Base-by-base conservation (phyloP, 768 basidiomycete species). In the Cystobasidium onofrii region DNA sequence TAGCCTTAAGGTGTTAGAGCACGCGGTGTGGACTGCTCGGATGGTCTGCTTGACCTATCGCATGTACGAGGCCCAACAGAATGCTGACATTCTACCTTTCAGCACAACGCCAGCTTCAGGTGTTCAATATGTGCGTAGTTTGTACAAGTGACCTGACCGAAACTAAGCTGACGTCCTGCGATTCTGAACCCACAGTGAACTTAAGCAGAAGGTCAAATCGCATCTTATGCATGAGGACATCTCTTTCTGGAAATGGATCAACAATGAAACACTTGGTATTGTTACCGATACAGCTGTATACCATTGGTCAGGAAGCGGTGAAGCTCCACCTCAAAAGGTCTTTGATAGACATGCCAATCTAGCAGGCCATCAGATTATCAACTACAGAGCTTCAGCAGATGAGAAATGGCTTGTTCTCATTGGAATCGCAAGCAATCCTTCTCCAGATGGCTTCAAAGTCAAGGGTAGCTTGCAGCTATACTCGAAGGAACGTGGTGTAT, bases 401-500 rank as follows among this genome's bases (percentile, higher is more conserved):
- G 95, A 95, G 80, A 93, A 96, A 80, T 99, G 96, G 96, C 86
- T 96, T 57, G 94, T 98, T 36, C 86, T 99, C 70, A 86, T 98
- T 76, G 96, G 96, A 62, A 99, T 98, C 77, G 88, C 92, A 0
- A 90, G 90, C 54, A 94, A 94, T 82, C 84, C 90, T 1, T 89
- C 89, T 62, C 93, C 94, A 9, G 90, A 88, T 31, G 92, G 91
- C 0, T 99, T 99, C 88, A 96, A 95, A 84, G 91, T 98, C 82
- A 98, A 98, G 84, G 96, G 96, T 33, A 86, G 91, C 7, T 96
- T 99, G 90, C 96, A 98, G 81, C 84, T 99, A 27, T 99, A 96
- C 83, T 95, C 90, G 80, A 84, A 88, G 74, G 94, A 96, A 75
- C 86, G 96, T 23, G 89, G 88, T 18, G 92, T 99, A 78, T 93